phyloP scores from a whole-genome alignment of 1,284 basidiomycete genomes.

The Schizophyllum amplum region DNA sequence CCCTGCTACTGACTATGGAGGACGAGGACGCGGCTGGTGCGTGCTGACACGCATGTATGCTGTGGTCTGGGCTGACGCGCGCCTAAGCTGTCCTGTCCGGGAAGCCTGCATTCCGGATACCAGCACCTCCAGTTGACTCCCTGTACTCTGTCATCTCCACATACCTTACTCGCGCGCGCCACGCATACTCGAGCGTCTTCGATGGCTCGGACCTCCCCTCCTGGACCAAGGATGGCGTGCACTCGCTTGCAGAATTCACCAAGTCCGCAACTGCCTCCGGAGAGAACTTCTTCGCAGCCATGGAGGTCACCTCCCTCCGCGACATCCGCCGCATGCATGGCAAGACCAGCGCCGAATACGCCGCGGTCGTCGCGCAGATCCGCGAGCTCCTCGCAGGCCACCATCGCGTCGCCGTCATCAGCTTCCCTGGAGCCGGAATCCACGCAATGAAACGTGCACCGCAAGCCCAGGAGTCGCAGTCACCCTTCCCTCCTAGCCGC shows the following conservation, averaged over 20 bases:
- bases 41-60: slow-evolving; percentile 13
- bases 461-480: slow-evolving; percentile 37
- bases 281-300: slow-evolving; percentile 45
- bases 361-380: slow-evolving; percentile 32
- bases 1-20: slow-evolving; percentile 48
- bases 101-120: slow-evolving; percentile 32
- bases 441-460: slow-evolving; percentile 25
- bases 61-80: slow-evolving; percentile 8
- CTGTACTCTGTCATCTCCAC: slow-evolving; percentile 45
- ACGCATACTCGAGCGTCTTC: slow-evolving; percentile 48
- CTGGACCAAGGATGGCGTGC: slow-evolving; percentile 26
- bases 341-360: slow-evolving; percentile 45
- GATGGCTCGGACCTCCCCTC: slow-evolving; percentile 19
- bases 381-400: slow-evolving; percentile 33
- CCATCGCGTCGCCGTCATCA: slow-evolving; percentile 46
- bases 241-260: slow-evolving; percentile 41
- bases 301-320: slow-evolving; percentile 46
- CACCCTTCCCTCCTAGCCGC: slow-evolving; percentile 36
- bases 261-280: slow-evolving; percentile 26
- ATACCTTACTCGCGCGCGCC: slow-evolving; percentile 47
- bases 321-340: slow-evolving; percentile 40
- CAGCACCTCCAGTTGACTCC: slow-evolving; percentile 25
- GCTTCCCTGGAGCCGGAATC: slow-evolving; percentile 21
- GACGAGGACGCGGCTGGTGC: slow-evolving; percentile 51
- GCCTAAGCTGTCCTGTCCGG: slow-evolving; percentile 39